phyloP scores from a whole-genome alignment of 2,329 filamentous ascomycete species.

The Exophiala calicioides region DNA sequence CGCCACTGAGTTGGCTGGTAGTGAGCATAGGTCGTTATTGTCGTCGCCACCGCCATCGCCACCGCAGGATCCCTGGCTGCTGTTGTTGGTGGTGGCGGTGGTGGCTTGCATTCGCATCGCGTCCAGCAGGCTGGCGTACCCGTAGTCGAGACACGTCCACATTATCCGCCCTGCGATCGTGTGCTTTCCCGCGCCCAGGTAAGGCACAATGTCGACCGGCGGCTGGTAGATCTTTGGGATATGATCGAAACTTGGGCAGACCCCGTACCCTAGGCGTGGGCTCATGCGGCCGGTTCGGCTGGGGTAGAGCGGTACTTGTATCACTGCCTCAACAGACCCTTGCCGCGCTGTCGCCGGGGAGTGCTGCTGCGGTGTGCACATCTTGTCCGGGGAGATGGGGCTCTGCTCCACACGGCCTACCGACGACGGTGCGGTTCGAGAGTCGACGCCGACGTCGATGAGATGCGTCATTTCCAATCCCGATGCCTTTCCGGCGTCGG shows the following conservation, averaged over 20 bases:
- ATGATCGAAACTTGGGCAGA: conserved; percentile 1
- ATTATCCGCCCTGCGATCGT: conserved; percentile 5
- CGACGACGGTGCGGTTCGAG: no score
- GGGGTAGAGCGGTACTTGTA: background rate
- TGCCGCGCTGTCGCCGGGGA: background rate
- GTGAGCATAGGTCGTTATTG: background rate
- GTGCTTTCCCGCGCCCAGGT: background rate
- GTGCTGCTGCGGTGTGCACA: no score
- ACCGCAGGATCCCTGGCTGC: background rate
- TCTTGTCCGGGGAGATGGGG: no score
- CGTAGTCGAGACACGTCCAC: conserved; percentile 6
- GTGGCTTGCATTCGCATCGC: background rate
- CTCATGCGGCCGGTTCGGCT: conserved; percentile 2
- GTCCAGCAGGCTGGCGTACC: conserved; percentile 2
- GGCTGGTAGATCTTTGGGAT: conserved; percentile 4
- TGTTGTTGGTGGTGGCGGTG: background rate
- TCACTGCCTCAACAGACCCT: background rate
- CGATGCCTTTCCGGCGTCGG: background rate
- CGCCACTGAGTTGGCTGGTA: background rate
- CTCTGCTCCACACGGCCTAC: no score
- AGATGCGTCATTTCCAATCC: no score
- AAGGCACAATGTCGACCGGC: conserved; percentile 6
- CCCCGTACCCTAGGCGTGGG: conserved; percentile 5
- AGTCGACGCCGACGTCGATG: no score
- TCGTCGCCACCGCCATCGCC: no score